phyloP scores from a whole-genome alignment of 2,329 filamentous ascomycete species.

The Colletotrichum neosansevieriae region DNA sequence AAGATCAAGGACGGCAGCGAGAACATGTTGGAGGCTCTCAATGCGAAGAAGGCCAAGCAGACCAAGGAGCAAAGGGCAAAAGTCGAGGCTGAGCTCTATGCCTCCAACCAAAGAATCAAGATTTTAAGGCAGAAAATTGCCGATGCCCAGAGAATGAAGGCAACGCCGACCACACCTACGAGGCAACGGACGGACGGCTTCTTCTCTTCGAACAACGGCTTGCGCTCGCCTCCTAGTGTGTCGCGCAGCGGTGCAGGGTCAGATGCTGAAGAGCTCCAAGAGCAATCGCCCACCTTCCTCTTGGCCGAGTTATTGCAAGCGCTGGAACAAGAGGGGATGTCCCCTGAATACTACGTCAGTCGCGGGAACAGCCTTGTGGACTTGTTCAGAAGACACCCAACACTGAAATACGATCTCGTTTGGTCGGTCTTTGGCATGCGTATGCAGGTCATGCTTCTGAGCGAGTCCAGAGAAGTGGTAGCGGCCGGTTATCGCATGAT shows the following conservation, averaged over 20 bases:
- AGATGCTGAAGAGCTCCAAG: constrained; percentile 75
- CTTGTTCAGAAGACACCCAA: constrained; percentile 92
- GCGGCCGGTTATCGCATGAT: constrained; percentile 95
- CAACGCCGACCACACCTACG: constrained; percentile 63
- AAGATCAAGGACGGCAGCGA: constrained; percentile 99
- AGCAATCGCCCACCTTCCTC: constrained; percentile 87
- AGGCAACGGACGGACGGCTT: constrained; percentile 63
- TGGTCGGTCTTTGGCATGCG: constrained; percentile 95
- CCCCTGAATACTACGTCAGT: constrained; percentile 94
- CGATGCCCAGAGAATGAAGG: constrained; percentile 67
- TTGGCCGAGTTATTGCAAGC: constrained; percentile 91
- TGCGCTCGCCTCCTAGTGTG: constrained; percentile 70
- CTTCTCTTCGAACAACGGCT: constrained; percentile 53
- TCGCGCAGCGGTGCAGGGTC: constrained; percentile 68
- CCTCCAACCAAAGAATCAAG: constrained; percentile 81
- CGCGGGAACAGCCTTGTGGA: constrained; percentile 94
- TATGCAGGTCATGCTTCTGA: constrained; percentile 95
- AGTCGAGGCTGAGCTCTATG: constrained; percentile 89
- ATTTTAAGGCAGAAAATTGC: constrained; percentile 70
- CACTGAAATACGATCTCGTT: constrained; percentile 94
- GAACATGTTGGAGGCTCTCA: constrained; percentile 95
- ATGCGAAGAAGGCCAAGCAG: constrained; percentile 95
- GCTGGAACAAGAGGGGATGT: constrained; percentile 87
- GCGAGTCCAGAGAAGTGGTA: constrained; percentile 94
- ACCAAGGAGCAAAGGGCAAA: constrained; percentile 84